phyloP scores from a whole-genome alignment of 2,329 filamentous ascomycete genomes.

The Bretziella fagacearum region DNA sequence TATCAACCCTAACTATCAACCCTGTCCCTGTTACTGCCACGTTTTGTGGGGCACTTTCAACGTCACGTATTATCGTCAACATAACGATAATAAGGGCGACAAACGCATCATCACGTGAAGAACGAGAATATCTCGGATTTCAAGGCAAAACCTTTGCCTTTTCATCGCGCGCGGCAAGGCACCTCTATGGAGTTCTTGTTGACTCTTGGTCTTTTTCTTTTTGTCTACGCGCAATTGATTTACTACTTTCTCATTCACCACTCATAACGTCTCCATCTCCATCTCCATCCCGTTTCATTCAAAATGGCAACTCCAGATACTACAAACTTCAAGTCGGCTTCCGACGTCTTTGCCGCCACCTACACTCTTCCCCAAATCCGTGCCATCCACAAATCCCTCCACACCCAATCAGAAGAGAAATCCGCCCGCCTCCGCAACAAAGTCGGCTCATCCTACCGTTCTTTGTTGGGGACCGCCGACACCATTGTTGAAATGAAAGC shows the following conservation, averaged over 20 bases:
- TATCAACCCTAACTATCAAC: no score
- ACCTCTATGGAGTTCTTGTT: no score
- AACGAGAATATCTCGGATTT: no score
- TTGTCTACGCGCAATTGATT: no score
- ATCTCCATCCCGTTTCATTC: background rate
- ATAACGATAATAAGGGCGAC: no score
- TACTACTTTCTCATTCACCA: background rate
- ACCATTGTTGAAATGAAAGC: constrained; percentile 79
- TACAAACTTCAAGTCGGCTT: constrained; percentile 28
- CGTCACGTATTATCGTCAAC: no score
- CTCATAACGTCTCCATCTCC: background rate
- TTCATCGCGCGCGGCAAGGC: no score
- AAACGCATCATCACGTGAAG: no score
- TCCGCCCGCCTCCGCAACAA: constrained; percentile 43
- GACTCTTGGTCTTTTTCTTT: no score
- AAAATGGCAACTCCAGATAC: constrained; percentile 15
- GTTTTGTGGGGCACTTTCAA: no score
- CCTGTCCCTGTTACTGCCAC: no score
- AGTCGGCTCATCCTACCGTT: constrained; percentile 59
- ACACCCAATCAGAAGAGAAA: constrained; percentile 44
- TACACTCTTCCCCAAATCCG: constrained; percentile 47
- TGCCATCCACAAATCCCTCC: constrained; percentile 42
- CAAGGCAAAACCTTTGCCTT: no score
- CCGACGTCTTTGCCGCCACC: constrained; percentile 36
- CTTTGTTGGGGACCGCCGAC: constrained; percentile 80